phyloP scores from a whole-genome alignment of 208 protist species.

The Leishmania tropica region DNA sequence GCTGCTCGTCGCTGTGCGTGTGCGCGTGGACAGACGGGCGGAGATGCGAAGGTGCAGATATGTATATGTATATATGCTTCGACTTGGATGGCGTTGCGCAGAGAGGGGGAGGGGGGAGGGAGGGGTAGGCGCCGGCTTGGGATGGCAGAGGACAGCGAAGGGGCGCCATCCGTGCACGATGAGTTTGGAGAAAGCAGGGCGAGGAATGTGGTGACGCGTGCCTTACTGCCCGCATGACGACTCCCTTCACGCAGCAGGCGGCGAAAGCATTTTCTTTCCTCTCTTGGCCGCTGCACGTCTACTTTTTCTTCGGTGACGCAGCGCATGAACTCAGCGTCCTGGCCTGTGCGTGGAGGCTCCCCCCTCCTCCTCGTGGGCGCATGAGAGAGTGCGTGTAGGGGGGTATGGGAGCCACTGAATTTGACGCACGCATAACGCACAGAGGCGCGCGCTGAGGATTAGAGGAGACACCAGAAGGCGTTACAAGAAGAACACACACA shows the following conservation, averaged over 20 bases:
- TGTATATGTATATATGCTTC: neutral
- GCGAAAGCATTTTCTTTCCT: neutral
- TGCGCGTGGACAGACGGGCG: neutral
- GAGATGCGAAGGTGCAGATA: neutral
- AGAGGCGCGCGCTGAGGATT: neutral
- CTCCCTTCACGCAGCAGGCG: no score
- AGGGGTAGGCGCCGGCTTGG: no score
- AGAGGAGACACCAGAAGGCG: neutral
- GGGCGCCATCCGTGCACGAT: neutral
- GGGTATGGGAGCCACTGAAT: no score
- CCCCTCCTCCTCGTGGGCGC: neutral
- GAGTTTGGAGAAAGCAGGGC: neutral
- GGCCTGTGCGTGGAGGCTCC: neutral
- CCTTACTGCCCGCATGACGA: neutral
- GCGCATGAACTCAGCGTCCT: neutral
- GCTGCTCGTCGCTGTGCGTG: neutral
- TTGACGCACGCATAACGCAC: neutral
- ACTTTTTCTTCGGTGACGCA: neutral
- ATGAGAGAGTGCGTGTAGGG: no score
- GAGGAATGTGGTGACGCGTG: neutral
- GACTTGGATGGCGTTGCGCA: neutral
- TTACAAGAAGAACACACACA: neutral
- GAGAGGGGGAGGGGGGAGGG: neutral
- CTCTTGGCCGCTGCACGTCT: neutral
- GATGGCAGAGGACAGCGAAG: no score